Evolutionary conservation across 2,329 filamentous ascomycete genomes (phyloP).

Genomic region (Atkinsonella texensis): DNA sequence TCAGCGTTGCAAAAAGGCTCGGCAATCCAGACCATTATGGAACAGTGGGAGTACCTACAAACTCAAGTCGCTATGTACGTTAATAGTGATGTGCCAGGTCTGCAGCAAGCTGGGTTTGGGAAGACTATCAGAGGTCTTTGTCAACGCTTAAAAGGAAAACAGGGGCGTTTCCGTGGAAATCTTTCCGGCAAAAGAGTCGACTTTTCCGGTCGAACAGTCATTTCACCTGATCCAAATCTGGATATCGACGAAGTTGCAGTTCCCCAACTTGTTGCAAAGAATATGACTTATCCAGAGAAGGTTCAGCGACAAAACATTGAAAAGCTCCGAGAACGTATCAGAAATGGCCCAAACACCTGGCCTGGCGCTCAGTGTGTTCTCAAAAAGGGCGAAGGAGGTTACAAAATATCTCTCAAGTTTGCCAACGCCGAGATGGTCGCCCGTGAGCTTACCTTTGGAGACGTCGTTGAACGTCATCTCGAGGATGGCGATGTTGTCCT

Average conservation of each 20-base stretch:
- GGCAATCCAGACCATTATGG: slow-evolving; percentile 81
- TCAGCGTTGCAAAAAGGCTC: slow-evolving; percentile 74
- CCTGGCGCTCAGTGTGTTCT: slow-evolving; percentile 79
- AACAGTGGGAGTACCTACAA: slow-evolving; percentile 96
- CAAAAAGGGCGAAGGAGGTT: slow-evolving; percentile 54
- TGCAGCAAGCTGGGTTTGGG: slow-evolving; percentile 78
- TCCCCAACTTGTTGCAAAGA: slow-evolving; percentile 83
- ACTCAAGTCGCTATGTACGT: slow-evolving; percentile 96
- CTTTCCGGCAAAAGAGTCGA: slow-evolving; percentile 96
- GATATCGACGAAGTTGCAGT: slow-evolving; percentile 90
- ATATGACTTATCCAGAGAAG: slow-evolving; percentile 87
- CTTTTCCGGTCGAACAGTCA: slow-evolving; percentile 94
- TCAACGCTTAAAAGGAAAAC: slow-evolving; percentile 91
- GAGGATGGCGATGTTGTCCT: slow-evolving; percentile 93
- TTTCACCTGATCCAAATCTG: slow-evolving; percentile 91
- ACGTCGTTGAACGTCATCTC: slow-evolving; percentile 86
- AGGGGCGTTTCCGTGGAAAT: slow-evolving; percentile 93
- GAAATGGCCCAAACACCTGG: slow-evolving; percentile 66
- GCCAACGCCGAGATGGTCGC: slow-evolving; percentile 61
- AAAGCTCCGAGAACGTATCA: slow-evolving; percentile 63
- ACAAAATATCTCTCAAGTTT: slow-evolving; percentile 64
- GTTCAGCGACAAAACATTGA: slow-evolving; percentile 76
- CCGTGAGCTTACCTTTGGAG: slow-evolving; percentile 63
- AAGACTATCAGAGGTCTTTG: slow-evolving; percentile 90
- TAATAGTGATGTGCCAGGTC: slow-evolving; percentile 87